phyloP scores from a whole-genome alignment of 805 yeast genomes.

The Kazachstania taianensis region DNA sequence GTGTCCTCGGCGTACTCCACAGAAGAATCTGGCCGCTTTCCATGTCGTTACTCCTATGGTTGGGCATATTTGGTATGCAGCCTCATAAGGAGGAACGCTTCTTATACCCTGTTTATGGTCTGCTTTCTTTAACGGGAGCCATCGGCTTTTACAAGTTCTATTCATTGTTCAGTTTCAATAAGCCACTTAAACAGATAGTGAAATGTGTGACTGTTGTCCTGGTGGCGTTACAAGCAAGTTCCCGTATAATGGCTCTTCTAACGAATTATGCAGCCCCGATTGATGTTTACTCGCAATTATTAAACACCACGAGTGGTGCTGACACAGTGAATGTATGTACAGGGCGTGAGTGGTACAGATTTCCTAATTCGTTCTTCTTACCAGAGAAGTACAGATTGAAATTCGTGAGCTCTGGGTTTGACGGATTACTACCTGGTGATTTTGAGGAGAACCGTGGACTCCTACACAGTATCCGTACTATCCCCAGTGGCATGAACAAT shows the following conservation, averaged over 20 bases:
- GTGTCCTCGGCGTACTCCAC: slow-evolving; percentile 24
- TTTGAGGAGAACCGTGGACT: slow-evolving; percentile 40
- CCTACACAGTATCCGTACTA: slow-evolving; percentile 33
- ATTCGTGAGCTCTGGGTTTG: slow-evolving; percentile 69
- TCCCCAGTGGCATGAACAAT: slow-evolving; percentile 67
- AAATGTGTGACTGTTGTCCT: slow-evolving; percentile 13
- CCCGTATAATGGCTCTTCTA: slow-evolving; percentile 52
- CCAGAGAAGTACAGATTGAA: slow-evolving; percentile 51
- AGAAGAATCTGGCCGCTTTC: slow-evolving; percentile 25
- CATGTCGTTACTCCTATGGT: slow-evolving; percentile 57
- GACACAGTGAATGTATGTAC: slow-evolving; percentile 53
- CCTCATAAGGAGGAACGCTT: slow-evolving; percentile 94
- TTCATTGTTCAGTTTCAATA: slow-evolving; percentile 8
- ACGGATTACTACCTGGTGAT: slow-evolving; percentile 84
- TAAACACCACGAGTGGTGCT: slow-evolving; percentile 4
- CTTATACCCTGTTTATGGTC: slow-evolving; percentile 73
- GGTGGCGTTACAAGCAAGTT: slow-evolving; percentile 27
- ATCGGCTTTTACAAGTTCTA: slow-evolving; percentile 29
- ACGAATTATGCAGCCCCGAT: slow-evolving; percentile 69
- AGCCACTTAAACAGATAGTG: slow-evolving; percentile 5
- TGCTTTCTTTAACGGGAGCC: slow-evolving; percentile 55
- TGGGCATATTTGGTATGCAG: slow-evolving; percentile 52
- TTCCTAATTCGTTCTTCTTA: slow-evolving; percentile 77
- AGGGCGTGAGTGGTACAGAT: slow-evolving; percentile 95
- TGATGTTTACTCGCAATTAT: slow-evolving; percentile 37